A percentile compares a stretch with the other conserved stretches of the same genome.
These are phyloP conservation scores for Globisporangium nunn DNA, from an alignment of 352 stramenopile species.

Conservation along the genomic window DNA sequence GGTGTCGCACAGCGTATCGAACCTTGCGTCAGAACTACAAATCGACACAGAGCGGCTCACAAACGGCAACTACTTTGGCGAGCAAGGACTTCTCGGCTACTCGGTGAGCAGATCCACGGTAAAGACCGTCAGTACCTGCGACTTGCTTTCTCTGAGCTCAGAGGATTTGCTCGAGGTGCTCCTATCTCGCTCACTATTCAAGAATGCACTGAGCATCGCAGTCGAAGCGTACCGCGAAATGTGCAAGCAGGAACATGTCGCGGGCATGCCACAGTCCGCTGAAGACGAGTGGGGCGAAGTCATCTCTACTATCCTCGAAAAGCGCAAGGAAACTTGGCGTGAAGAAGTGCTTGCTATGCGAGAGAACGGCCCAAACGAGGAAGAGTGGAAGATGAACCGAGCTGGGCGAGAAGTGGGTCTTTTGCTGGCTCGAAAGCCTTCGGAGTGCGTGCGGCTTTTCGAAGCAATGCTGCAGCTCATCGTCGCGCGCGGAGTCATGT, in stretches of 20 bases:
- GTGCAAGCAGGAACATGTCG: constrained; percentile 5
- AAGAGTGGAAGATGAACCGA: constrained; percentile 16
- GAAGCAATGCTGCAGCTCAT: constrained; percentile 46
- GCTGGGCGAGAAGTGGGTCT: constrained; percentile 23
- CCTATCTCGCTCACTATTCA: constrained; percentile 23
- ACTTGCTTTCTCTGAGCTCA: constrained; percentile 13
- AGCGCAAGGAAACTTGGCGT: constrained; percentile 27
- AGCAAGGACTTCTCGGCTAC: constrained; percentile 44
- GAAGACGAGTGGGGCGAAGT: constrained; percentile 39
- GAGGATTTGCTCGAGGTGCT: constrained; percentile 26
- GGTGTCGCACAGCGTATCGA: constrained; percentile 9
- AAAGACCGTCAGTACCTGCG: constrained; percentile 11
- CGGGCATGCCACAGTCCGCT: not conserved
- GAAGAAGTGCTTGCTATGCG: constrained; percentile 13
- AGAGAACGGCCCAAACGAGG: constrained; percentile 10
- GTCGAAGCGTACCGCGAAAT: constrained; percentile 46
- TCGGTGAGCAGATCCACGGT: constrained; percentile 22
- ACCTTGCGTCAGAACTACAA: not conserved
- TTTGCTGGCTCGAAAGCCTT: constrained; percentile 17
- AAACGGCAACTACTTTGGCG: constrained; percentile 49
- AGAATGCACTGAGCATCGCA: constrained; percentile 28
- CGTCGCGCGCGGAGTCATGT: constrained; percentile 24
- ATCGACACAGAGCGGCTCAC: constrained; percentile 11
- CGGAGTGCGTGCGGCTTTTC: constrained; percentile 39
- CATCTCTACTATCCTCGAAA: constrained; percentile 25